phyloP scores from a whole-genome alignment of 2,329 filamentous ascomycete genomes.

The Fusarium ramigenum region DNA sequence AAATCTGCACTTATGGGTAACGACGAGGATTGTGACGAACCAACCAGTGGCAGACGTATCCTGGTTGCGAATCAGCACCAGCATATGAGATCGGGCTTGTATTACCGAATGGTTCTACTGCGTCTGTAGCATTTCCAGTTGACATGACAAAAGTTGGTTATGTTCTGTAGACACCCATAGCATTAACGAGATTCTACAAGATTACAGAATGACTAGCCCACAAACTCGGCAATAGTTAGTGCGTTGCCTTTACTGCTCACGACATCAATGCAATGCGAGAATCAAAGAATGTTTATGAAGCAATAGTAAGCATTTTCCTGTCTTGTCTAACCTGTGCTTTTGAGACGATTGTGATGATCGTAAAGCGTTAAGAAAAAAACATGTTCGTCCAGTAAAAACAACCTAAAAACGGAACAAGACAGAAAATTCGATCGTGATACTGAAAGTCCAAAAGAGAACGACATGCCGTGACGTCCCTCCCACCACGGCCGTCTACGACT shows the following conservation, averaged over 20 bases:
- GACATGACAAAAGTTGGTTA: conserved; percentile 21
- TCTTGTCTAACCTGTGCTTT: conserved; percentile 43
- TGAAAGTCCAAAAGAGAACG: conserved; percentile 37
- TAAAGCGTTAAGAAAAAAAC: conserved; percentile 36
- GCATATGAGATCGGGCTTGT: conserved; percentile 1
- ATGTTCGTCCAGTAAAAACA: conserved; percentile 38
- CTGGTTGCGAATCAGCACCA: conserved; percentile 6
- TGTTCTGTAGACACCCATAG: conserved; percentile 30
- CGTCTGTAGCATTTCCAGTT: conserved; percentile 25
- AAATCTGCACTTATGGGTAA: conserved; percentile 4
- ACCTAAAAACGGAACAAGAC: conserved; percentile 33
- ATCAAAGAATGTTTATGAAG: conserved; percentile 23
- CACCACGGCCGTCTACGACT: conserved; percentile 58
- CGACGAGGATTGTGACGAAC: conserved; percentile 8
- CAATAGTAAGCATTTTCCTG: conserved; percentile 38
- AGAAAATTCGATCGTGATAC: conserved; percentile 26
- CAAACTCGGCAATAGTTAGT: not conserved
- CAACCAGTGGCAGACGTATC: not conserved
- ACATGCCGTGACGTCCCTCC: conserved; percentile 69
- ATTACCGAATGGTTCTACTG: conserved; percentile 7
- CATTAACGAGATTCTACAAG: conserved; percentile 25
- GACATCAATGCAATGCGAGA: conserved; percentile 3
- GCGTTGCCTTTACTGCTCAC: not conserved
- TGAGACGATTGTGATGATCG: conserved; percentile 36
- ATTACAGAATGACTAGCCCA: conserved; percentile 4